Evolutionary conservation across 768 basidiomycete species (phyloP).

Genomic region (Sarcodon aspratus): DNA sequence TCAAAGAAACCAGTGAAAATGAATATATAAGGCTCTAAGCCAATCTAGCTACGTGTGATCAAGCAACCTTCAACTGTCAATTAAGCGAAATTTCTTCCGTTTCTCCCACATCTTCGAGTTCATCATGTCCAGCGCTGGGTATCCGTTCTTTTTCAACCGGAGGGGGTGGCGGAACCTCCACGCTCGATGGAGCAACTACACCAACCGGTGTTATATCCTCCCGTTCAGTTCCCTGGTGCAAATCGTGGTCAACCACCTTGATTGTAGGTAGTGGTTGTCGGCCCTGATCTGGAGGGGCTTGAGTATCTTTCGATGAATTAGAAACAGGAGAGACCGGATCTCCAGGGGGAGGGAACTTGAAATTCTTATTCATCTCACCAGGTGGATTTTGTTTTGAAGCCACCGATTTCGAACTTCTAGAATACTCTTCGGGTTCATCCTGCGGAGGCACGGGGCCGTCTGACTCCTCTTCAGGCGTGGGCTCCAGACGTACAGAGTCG

Average conservation of each 20-base stretch:
- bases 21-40: too few relatives aligned
- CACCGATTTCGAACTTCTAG: too few relatives aligned
- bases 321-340: conserved; percentile 18
- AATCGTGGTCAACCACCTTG: too few relatives aligned
- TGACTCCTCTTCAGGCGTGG: conserved; percentile 39
- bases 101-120: conserved; percentile 68
- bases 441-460: conserved; percentile 22
- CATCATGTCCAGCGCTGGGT: conserved; percentile 32
- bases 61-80: neutral
- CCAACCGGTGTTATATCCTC: conserved; percentile 13
- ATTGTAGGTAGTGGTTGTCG: conserved; percentile 8
- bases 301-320: conserved; percentile 4
- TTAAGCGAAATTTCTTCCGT: conserved; percentile 53
- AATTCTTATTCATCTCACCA: conserved; percentile 60
- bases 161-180: conserved; percentile 74
- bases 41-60: too few relatives aligned
- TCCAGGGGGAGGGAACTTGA: conserved; percentile 14
- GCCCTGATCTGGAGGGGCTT: conserved; percentile 16
- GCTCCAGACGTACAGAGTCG: conserved; percentile 22
- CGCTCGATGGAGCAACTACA: conserved; percentile 47
- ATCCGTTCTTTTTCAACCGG: conserved; percentile 63
- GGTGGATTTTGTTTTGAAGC: too few relatives aligned
- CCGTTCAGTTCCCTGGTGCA: conserved; percentile 1
- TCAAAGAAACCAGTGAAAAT: too few relatives aligned
- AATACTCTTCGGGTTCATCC: conserved; percentile 7